Evolutionary conservation across 192 early-diverging fungal genomes (phyloP).

Genomic region (Cladochytrium replicatum): DNA sequence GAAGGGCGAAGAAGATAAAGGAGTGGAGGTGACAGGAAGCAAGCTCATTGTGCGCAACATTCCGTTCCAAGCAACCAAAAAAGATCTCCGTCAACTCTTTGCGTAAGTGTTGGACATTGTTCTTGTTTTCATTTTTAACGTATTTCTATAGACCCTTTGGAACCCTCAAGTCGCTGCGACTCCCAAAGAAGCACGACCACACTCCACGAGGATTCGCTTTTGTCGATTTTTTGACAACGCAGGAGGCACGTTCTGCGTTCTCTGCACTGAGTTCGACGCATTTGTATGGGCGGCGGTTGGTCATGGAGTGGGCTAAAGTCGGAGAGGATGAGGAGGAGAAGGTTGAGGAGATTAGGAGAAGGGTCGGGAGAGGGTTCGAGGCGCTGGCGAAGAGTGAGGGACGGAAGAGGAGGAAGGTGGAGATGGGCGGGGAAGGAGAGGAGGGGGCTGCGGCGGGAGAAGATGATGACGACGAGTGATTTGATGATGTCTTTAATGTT

Average conservation of each 20-base stretch:
- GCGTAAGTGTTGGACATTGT: slow-evolving; percentile 38
- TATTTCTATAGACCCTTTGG: slow-evolving; percentile 64
- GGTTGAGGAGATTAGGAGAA: slow-evolving; percentile 75
- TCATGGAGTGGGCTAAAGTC: slow-evolving; percentile 94
- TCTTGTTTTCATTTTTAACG: neutral
- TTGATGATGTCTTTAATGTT: no score
- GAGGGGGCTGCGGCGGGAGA: neutral
- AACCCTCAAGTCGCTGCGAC: slow-evolving; percentile 85
- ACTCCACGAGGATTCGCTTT: slow-evolving; percentile 96
- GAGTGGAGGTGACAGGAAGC: slow-evolving; percentile 58
- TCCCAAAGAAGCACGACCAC: slow-evolving; percentile 90
- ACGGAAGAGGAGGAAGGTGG: slow-evolving; percentile 55
- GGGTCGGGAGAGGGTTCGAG: slow-evolving; percentile 71
- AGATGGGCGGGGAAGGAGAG: slow-evolving; percentile 36
- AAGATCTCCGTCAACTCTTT: slow-evolving; percentile 84
- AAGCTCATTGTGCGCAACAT: slow-evolving; percentile 92
- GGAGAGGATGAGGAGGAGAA: slow-evolving; percentile 64
- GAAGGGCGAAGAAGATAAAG: slow-evolving; percentile 23
- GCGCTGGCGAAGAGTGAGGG: slow-evolving; percentile 47
- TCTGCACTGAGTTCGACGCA: slow-evolving; percentile 82
- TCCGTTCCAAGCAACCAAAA: slow-evolving; percentile 92
- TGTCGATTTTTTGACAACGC: slow-evolving; percentile 92
- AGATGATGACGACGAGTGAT: neutral
- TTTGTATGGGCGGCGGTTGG: slow-evolving; percentile 94
- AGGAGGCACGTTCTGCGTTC: slow-evolving; percentile 86